Conservation (phyloP, 345 rosid genomes). For the Moricandia moricandioides region DNA sequence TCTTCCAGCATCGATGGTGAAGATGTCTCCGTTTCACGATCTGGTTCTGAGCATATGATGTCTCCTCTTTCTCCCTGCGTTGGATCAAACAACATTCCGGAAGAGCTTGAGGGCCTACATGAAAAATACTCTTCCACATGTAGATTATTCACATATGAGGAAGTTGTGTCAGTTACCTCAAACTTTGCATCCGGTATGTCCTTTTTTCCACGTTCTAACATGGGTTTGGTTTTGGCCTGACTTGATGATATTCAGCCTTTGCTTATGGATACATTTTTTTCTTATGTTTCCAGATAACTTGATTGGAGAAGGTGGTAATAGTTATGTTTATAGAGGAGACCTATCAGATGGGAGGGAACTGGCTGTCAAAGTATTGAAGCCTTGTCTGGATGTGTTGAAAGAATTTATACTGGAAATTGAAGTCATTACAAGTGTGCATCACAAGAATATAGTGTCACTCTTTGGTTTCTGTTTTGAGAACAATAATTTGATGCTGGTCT, state of each 20-base stretch:
- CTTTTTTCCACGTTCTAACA: conserved; percentile 4
- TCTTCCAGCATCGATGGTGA: conserved; percentile 52
- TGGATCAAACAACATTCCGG: conserved; percentile 41
- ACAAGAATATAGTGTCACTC: conserved; percentile 78
- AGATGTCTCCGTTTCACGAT: conserved; percentile 50
- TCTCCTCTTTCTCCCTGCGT: conserved; percentile 46
- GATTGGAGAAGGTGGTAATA: conserved; percentile 93
- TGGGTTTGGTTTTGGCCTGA: conserved; percentile 14
- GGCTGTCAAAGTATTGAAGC: conserved; percentile 85
- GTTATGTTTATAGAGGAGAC: conserved; percentile 80
- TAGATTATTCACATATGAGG: conserved; percentile 75
- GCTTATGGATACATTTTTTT: conserved; percentile 13
- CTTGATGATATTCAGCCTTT: background rate
- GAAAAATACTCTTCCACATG: conserved; percentile 76
- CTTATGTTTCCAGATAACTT: conserved; percentile 60
- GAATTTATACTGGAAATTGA: conserved; percentile 83
- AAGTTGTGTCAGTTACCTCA: conserved; percentile 66
- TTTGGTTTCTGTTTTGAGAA: conserved; percentile 80
- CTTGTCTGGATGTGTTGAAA: conserved; percentile 58
- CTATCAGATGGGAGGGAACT: conserved; percentile 85
- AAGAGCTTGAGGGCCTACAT: conserved; percentile 63
- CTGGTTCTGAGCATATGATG: conserved; percentile 36
- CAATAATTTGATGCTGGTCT: conserved; percentile 66
- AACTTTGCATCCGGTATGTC: conserved; percentile 66
- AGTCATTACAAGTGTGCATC: conserved; percentile 65